Evolutionary conservation across 2,329 filamentous ascomycete genomes (phyloP).

Genomic region (Ceratocystiopsis brevicomis): DNA sequence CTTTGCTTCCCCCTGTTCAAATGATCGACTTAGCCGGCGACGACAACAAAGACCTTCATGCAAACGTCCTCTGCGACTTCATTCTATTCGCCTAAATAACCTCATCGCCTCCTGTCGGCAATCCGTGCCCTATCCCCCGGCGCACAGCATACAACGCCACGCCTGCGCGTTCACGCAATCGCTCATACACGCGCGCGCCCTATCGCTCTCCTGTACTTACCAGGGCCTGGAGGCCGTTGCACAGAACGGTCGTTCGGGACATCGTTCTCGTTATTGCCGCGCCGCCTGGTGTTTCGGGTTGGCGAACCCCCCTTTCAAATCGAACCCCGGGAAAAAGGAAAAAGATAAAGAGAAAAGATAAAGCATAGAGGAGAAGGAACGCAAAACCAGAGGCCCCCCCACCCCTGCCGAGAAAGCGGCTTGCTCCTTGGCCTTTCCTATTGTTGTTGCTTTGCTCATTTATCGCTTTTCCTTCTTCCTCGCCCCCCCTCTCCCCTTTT

Average conservation of each 20-base stretch:
- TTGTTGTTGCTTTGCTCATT: not conserved
- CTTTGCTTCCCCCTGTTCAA: too few relatives aligned
- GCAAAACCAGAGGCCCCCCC: too few relatives aligned
- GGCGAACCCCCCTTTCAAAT: slow-evolving; percentile 5
- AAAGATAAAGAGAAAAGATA: too few relatives aligned
- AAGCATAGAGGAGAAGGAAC: too few relatives aligned
- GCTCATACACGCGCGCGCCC: too few relatives aligned
- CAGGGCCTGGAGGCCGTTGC: slow-evolving; percentile 6
- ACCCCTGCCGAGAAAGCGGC: not conserved
- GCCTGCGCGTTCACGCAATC: too few relatives aligned
- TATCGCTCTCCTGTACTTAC: too few relatives aligned
- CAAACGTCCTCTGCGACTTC: not conserved
- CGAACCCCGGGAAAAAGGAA: not conserved
- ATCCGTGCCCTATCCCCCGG: not conserved
- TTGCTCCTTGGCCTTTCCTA: not conserved
- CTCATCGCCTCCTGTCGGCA: too few relatives aligned
- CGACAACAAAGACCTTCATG: too few relatives aligned
- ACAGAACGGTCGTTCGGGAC: slow-evolving; percentile 3
- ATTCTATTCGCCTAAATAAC: slow-evolving; percentile 1
- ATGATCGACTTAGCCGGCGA: too few relatives aligned
- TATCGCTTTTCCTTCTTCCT: not conserved
- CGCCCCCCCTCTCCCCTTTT: not conserved
- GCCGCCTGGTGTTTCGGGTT: slow-evolving; percentile 10
- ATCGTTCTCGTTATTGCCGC: slow-evolving; percentile 6
- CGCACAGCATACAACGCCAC: not conserved